A percentile compares a stretch with the other conserved stretches of the same genome.
Evolutionary conservation across 148 eudicot species (phyloP).

Genomic region (Cornus florida): DNA sequence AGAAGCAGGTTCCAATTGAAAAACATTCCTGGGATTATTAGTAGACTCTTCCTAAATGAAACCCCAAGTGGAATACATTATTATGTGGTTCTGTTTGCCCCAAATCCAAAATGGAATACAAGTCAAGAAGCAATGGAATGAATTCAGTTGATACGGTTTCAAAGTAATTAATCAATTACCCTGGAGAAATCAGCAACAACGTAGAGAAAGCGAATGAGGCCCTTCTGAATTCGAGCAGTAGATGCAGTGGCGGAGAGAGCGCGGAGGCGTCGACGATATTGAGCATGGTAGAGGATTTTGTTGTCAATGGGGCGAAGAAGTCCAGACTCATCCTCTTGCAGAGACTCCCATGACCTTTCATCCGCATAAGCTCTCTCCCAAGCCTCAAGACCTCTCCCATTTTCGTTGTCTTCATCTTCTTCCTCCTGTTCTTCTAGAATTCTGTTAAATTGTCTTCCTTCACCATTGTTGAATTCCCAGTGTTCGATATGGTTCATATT

Average conservation of each 20-base stretch:
- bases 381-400: conserved; percentile 56
- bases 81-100: no score
- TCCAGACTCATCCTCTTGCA: conserved; percentile 94
- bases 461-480: conserved; percentile 42
- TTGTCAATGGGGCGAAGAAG: conserved; percentile 79
- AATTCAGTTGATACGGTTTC: neutral
- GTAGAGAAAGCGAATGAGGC: conserved; percentile 83
- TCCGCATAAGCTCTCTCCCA: conserved; percentile 91
- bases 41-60: neutral
- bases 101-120: no score
- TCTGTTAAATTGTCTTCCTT: conserved; percentile 39
- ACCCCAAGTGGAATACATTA: neutral
- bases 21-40: no score
- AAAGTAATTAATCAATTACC: conserved; percentile 41
- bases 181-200: conserved; percentile 78
- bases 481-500: conserved; percentile 32
- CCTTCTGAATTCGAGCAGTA: conserved; percentile 80
- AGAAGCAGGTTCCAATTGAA: neutral
- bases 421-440: conserved; percentile 55
- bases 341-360: conserved; percentile 87
- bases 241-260: conserved; percentile 50
- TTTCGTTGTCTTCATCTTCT: conserved; percentile 58
- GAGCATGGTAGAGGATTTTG: conserved; percentile 68
- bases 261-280: conserved; percentile 79
- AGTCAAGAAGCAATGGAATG: no score